Base-by-base conservation (phyloP, 306 rosid species). In the Cicer bijugum region DNA sequence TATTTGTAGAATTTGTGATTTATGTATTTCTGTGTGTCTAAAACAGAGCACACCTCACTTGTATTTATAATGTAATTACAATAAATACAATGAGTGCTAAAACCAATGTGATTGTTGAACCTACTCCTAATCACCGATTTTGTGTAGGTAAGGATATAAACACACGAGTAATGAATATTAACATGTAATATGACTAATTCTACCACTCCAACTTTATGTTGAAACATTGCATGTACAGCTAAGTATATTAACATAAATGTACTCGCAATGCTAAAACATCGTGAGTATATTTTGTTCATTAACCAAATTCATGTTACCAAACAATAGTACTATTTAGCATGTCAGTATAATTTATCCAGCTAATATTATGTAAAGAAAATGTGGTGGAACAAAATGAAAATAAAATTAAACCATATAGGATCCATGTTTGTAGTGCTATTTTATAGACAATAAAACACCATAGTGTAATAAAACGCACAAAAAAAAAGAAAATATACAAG, bases 401-500 rank as follows among this genome's bases (percentile, higher is more conserved):
- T 53, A 67, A 20, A 5, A 4, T 19, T 9, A 48, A 72, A 69
- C 14, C 59, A 69, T 75, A 70, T 6, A 23, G 1, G 5, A 64
- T 55, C 10, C 50, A 75, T 55, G 61, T 67, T 59, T 51, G 52
- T 37, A 77, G n/a, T 20, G n/a, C 38, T 56, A 55, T 58, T 76
- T 57, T 44, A 28, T n/a, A 6, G 8, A 67, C 33, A 64, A 20
- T n/a, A 15, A 53, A 69, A 45, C 4, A 23, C 42, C 42, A 35
- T 12, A 33, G 19, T 71, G 62, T 17, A 38, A 75, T 35, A 44
- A 35, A 81, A 44, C 17, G 42, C 71, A 68, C 17, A 20, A 4
- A 8, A 51, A 28, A 14, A 33, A 59, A 20, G 12, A 2, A 1
- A 37, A 69, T 67, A 62, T 15, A 45, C 39, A 75, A 59, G 69